Evolutionary conservation across 306 rosid genomes (phyloP), one percentile per base, ranked within the genome.

Genomic region (Begonia loranthoides): DNA sequence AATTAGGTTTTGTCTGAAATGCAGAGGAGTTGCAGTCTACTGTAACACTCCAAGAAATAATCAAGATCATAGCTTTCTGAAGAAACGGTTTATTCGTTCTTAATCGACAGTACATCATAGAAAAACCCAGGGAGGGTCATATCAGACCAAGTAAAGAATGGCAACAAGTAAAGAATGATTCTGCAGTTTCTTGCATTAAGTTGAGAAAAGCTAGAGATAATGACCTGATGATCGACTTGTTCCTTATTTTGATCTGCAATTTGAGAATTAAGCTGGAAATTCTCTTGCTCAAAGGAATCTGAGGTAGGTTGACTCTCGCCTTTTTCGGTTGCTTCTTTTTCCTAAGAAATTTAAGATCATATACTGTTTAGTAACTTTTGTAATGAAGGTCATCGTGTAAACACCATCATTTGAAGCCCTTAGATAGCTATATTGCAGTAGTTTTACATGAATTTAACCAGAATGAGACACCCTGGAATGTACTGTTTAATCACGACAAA

Each of bases 231-330:
- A n/a, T n/a, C n/a, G n/a, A n/a, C n/a, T n/a, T n/a, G n/a, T n/a
- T n/a, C n/a, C n/a, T n/a, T n/a, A n/a, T 56, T 43, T 55, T 67
- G 77, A 50, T 77, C 88, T 2, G 51, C 74, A 61, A 61, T 76
- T 55, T 43, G 60, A 14, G 70, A 52, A 51, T 65, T 71, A 5
- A 40, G 51, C 49, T 68, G 75, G 41, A 73, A 52, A 39, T 51
- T 58, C 41, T 63, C 70, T 71, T 66, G 72, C 55, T 52, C 61
- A 21, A 24, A 11, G 45, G 89, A 71, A 64, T 65, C 70, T 8
- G 75, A 70, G 65, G 50, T 62, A 66, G 81, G 22, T 60, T 57
- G 70, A 22, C 55, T 61, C 39, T 76, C 77, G 55, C 33, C 84
- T 60, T 57, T 68, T 71, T 51, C 55, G 52, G 60, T 63, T 15